These are phyloP conservation scores for Heracleum sosnowskyi DNA, from an alignment of 129 eudicot species.

Conservation along the genomic window DNA sequence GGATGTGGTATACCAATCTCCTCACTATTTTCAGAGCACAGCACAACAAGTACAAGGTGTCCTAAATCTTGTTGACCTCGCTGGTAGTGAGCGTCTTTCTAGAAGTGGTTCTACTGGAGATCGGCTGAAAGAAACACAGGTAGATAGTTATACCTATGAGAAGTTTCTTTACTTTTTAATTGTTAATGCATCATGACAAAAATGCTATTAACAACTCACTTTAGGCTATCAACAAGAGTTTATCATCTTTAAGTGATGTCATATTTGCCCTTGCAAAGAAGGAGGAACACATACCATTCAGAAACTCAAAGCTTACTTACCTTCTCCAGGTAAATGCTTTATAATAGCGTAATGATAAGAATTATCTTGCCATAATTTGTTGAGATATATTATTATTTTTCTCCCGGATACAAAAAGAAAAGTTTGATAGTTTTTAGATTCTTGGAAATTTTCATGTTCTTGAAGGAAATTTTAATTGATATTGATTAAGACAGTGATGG, in stretches of 20 bases:
- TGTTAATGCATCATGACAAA: neutral
- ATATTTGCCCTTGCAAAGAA: constrained; percentile 91
- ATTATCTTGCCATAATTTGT: neutral
- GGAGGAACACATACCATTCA: constrained; percentile 84
- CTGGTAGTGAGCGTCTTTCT: constrained; percentile 99
- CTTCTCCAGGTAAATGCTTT: constrained; percentile 74
- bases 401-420: neutral
- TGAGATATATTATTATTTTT: neutral
- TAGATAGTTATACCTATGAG: constrained; percentile 1
- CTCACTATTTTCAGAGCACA: constrained; percentile 47
- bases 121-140: constrained; percentile 96
- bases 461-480: neutral
- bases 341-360: neutral
- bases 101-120: constrained; percentile 98
- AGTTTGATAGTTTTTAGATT: neutral
- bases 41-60: constrained; percentile 98
- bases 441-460: neutral
- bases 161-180: neutral
- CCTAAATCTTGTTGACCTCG: constrained; percentile 88
- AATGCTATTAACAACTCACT: neutral
- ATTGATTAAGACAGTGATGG: neutral
- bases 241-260: constrained; percentile 86
- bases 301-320: constrained; percentile 95
- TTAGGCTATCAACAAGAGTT: constrained; percentile 90
- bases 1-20: neutral